Conservation (phyloP, 305 asterid species). For the Solanum hybrid region DNA sequence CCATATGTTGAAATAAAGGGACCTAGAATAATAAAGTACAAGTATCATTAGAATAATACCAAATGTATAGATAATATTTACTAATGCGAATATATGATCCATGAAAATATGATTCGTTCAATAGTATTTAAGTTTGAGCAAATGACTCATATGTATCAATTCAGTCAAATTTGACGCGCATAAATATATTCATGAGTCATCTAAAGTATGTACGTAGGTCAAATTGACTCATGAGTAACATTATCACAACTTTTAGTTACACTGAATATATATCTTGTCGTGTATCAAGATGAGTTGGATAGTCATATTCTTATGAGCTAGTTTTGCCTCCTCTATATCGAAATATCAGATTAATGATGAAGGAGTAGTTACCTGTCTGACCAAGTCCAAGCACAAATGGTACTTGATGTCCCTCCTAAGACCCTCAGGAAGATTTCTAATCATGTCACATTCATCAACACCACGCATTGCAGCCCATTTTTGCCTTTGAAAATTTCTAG, state of each 20-base stretch:
- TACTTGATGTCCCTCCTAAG: constrained; percentile 30
- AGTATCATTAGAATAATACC: neutral
- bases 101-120: neutral
- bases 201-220: neutral
- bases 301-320: neutral
- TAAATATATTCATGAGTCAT: neutral
- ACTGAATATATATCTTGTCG: too few species aligned
- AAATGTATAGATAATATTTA: neutral
- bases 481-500: constrained; percentile 13
- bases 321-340: neutral
- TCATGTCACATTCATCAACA: constrained; percentile 18
- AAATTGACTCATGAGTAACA: neutral
- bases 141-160: neutral
- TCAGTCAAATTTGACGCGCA: neutral
- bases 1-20: constrained; percentile 96
- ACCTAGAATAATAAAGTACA: constrained; percentile 35
- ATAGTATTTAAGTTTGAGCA: neutral
- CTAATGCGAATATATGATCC: neutral
- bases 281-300: neutral
- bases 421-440: constrained; percentile 24
- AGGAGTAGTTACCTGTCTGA: constrained; percentile 14
- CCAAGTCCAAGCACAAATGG: constrained; percentile 22
- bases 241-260: neutral
- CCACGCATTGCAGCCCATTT: constrained; percentile 21
- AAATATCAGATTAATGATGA: too few species aligned